Base-by-base conservation (phyloP, 345 rosid species). In the Microthlaspi erraticum region DNA sequence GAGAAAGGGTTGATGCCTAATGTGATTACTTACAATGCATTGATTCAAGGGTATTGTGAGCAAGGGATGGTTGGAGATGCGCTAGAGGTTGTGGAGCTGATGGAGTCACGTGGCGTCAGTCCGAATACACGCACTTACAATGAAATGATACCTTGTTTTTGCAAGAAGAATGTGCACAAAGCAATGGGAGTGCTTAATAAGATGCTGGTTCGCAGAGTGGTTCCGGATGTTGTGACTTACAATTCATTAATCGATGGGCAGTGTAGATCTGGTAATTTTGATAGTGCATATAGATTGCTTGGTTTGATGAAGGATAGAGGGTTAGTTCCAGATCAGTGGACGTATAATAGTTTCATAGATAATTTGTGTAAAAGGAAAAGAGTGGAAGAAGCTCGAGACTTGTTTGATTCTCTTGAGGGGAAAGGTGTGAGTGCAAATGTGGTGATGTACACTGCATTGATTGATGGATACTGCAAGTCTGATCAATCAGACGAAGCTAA, bases 51-150 rank as follows among this genome's bases (percentile, higher is more conserved):
- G 70, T 90, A 90, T 49, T 88, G 91, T 70, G 87, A 90, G 83
- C 82, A 81, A 52, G 90, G 91, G 16, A 71, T 68, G 62, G 73
- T 81, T 68, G 90, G 82, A 73, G 85, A 74, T 50, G 95, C 97
- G 2, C 51, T 78, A 52, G 86, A 81, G 44, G 76, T 93, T 73
- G 82, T 93, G 79, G 89, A 60, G 58, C 60, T 87, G 83, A 87
- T 93, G 93, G 83, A 83, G 60, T 77, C 85, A 14, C 81, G 76
- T 60, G 81, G 79, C n/a, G 76, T 86, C 36, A 46, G 67, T 65
- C 93, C 93, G 13, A 85, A 90, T 81, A 85, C 83, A 59, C 89
- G 93, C 9, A 93, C 98, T 4, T 90, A 80, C 73, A 93, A 93
- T 84, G 93, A 87, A 78, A 65, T 93, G 81, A 87, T 93, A 60